These are phyloP conservation scores for Coemansia sp. DNA, from an alignment of 192 early-diverging fungal genomes.

Conservation along the genomic window DNA sequence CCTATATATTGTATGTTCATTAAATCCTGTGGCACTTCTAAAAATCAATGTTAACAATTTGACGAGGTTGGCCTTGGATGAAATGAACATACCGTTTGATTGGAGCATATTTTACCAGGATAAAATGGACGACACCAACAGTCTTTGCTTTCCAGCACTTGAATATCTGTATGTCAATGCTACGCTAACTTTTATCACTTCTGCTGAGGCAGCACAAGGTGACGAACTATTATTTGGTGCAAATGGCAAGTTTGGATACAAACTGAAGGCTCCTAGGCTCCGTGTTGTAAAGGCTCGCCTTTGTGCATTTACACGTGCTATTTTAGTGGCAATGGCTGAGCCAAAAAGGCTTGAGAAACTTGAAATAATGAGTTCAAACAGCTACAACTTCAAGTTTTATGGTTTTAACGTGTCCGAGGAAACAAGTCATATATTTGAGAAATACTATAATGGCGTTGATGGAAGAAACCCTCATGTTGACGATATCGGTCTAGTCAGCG, in stretches of 20 bases:
- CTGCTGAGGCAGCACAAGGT: neutral
- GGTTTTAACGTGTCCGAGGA: neutral
- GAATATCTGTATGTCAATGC: neutral
- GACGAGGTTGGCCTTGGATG: neutral
- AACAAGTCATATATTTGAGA: neutral
- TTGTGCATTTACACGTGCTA: neutral
- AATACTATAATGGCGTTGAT: neutral
- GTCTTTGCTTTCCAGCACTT: neutral
- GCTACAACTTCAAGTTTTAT: neutral
- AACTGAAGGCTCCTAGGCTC: neutral
- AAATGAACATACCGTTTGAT: neutral
- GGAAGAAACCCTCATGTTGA: neutral
- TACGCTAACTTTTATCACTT: too few species aligned
- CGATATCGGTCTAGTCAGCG: neutral
- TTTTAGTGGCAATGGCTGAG: neutral
- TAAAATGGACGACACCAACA: neutral
- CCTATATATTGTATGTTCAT: neutral
- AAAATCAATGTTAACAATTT: neutral
- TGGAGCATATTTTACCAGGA: neutral
- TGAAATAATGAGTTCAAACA: neutral
- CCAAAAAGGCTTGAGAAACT: neutral
- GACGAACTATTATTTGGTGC: neutral
- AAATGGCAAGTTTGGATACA: neutral
- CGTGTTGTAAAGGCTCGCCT: neutral
- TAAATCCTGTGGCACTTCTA: too few species aligned